Evolutionary conservation across 305 asterid species (phyloP).

Genomic region (Nicotiana rustica): DNA sequence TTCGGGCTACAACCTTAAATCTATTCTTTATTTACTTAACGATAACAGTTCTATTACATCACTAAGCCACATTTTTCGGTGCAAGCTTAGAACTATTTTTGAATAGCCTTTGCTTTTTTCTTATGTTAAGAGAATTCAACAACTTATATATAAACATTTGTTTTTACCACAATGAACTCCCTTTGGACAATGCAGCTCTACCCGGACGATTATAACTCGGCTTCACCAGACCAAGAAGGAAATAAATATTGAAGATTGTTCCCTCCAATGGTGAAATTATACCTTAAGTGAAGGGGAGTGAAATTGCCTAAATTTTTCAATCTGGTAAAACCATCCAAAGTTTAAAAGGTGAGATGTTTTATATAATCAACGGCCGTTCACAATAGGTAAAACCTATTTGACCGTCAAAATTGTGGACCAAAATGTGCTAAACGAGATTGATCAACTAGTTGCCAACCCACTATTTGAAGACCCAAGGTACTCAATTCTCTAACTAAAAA

Average conservation of each 20-base stretch:
- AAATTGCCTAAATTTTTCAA: background rate
- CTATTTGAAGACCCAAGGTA: background rate
- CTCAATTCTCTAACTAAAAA: background rate
- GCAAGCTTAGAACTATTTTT: no score
- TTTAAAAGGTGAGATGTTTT: background rate
- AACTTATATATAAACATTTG: no score
- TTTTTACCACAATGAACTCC: background rate
- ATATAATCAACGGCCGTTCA: background rate
- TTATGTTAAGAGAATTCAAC: background rate
- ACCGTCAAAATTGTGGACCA: background rate
- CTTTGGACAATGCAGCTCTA: background rate
- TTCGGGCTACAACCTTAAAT: no score
- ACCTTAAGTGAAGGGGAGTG: background rate
- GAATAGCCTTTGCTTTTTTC: background rate
- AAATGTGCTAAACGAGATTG: no score
- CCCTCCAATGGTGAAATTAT: background rate
- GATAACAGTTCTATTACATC: no score
- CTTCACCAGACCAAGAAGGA: background rate
- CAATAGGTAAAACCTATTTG: background rate
- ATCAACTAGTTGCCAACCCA: background rate
- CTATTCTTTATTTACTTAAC: no score
- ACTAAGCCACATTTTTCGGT: no score
- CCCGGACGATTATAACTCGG: background rate
- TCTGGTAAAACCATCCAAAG: background rate
- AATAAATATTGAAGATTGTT: background rate